Evolutionary conservation across 139 green algal genomes (phyloP).

Genomic region (Chlamydomonas eustigma): DNA sequence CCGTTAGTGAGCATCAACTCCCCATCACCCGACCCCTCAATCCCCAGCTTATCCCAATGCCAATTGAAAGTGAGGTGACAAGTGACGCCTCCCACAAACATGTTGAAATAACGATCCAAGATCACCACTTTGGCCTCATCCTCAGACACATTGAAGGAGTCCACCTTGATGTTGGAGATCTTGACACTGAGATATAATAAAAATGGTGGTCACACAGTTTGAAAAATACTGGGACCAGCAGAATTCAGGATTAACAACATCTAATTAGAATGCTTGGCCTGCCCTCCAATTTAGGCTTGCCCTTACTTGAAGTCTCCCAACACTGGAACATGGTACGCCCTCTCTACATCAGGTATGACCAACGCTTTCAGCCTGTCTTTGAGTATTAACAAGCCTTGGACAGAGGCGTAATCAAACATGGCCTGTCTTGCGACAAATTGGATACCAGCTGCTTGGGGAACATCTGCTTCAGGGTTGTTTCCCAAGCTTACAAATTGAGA

Average conservation of each 20-base stretch:
- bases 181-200: background rate
- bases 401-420: conserved; percentile 41
- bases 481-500: too few relatives aligned
- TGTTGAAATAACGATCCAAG: conserved; percentile 13
- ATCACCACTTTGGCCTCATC: conserved; percentile 7
- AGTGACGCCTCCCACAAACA: background rate
- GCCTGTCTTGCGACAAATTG: conserved; percentile 33
- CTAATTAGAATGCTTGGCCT: too few relatives aligned
- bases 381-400: conserved; percentile 23
- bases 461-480: too few relatives aligned
- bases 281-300: too few relatives aligned
- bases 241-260: too few relatives aligned
- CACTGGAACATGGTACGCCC: conserved; percentile 7
- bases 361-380: conserved; percentile 3
- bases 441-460: conserved; percentile 20
- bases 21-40: conserved; percentile 27
- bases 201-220: too few relatives aligned
- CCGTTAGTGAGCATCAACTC: conserved; percentile 34
- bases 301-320: conserved; percentile 11
- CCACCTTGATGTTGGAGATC: background rate
- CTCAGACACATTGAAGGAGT: conserved; percentile 2
- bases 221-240: too few relatives aligned
- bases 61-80: conserved; percentile 29
- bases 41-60: conserved; percentile 33
- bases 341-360: conserved; percentile 16